Percentiles rank a stretch among this genome's conserved stretches.
These are phyloP conservation scores for Globisporangium megalacanthum DNA, from an alignment of 352 stramenopile species.

Conservation along the genomic window DNA sequence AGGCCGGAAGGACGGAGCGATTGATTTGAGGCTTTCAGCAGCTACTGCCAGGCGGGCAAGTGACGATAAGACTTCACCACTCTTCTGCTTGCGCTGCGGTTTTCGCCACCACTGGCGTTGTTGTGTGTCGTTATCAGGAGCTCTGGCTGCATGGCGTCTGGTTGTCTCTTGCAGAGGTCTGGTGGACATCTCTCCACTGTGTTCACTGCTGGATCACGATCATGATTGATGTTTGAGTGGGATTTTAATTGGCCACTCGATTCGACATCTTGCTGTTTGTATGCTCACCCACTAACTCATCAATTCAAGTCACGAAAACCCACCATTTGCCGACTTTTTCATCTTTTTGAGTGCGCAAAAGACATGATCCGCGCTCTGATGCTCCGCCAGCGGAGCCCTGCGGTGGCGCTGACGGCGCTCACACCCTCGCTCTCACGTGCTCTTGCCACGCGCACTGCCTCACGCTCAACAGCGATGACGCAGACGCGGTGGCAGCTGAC, in stretches of 20 bases:
- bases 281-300: not conserved
- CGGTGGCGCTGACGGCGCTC: not conserved
- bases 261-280: no score
- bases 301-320: conserved; percentile 19
- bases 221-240: not conserved
- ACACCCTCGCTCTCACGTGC: not conserved
- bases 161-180: no score
- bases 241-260: not conserved
- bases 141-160: not conserved
- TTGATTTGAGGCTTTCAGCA: conserved; percentile 17
- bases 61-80: conserved; percentile 29
- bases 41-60: conserved; percentile 16
- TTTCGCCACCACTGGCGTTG: conserved; percentile 1
- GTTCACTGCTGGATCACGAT: not conserved
- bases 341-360: not conserved
- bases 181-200: not conserved
- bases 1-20: conserved; percentile 8
- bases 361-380: conserved; percentile 16
- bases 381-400: not conserved
- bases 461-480: not conserved
- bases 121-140: not conserved
- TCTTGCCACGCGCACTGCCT: no score
- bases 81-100: conserved; percentile 21
- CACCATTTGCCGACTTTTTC: conserved; percentile 5
- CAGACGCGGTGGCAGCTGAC: conserved; percentile 8